Evolutionary conservation across 768 basidiomycete species (phyloP), one percentile per base, ranked within the genome.

Genomic region (Pleurotus ostreatus): DNA sequence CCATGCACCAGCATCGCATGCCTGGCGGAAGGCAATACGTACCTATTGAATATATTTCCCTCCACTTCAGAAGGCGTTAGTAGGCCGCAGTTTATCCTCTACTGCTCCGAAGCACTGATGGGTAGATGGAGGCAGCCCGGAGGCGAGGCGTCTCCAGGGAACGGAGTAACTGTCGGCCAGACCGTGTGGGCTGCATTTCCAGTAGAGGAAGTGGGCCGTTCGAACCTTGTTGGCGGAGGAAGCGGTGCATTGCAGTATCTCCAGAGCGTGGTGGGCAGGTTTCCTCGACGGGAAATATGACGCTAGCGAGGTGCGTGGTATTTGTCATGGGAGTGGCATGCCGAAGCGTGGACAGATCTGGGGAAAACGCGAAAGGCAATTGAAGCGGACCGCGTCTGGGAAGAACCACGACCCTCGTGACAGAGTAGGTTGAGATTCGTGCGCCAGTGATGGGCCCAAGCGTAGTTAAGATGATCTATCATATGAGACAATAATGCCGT

Each of bases 81-180:
- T 52, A 25, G 40, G 26, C 56, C 56, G 56, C 26, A 34, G 56
- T 57, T 57, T 57, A 49, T 57, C 56, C 56, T 57, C 47, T 55
- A 34, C 45, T 57, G 47, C 47, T 41, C 56, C 47, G 47, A 47
- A 48, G 18, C 15, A 15, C 56, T n/a, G 18, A 41, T 37, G 47
- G n/a, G 26, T 30, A 34, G 43, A 55, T 13, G 18, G 41, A 55
- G 52, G 39, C 39, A 39, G 41, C 18, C 23, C 13, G 45, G 25
- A 55, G 16, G 45, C 54, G 54, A 45, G 37, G 43, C 30, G 41
- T 7, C 34, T 41, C 40, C 48, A 25, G 38, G 22, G 40, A n/a
- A 25, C 56, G 38, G 56, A 48, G 46, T 48, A 44, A 48, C 47
- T 26, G 16, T 23, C 9, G 45, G 47, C 39, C 55, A 16, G 39